Percentiles rank a stretch among this genome's conserved stretches.
Conservation (phyloP, 352 stramenopile species). For the Pythium guiyangense region DNA sequence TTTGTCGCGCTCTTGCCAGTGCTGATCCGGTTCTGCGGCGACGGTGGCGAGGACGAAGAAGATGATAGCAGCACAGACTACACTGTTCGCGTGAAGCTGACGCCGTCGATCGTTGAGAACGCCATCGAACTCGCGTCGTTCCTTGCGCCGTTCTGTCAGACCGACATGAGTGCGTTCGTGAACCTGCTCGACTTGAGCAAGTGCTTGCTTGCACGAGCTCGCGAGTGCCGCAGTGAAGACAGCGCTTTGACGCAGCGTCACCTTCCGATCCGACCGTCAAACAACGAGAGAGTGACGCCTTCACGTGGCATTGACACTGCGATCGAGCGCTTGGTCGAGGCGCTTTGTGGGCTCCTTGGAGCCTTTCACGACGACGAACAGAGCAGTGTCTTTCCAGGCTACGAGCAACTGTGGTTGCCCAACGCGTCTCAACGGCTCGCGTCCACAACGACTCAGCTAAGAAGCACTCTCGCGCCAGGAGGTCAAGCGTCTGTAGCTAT, state of each 20-base stretch:
- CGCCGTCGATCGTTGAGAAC: neutral
- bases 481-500: neutral
- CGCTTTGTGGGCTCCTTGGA: neutral
- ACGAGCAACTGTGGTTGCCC: neutral
- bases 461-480: neutral
- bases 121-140: neutral
- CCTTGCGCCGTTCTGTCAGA: neutral
- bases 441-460: neutral
- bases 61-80: too few relatives aligned
- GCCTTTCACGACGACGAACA: neutral
- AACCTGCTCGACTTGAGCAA: constrained; percentile 2
- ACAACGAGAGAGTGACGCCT: too few relatives aligned
- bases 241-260: too few relatives aligned
- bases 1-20: neutral
- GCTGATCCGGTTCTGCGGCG: neutral
- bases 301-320: neutral
- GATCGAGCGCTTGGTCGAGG: neutral
- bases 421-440: neutral
- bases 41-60: too few relatives aligned
- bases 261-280: neutral
- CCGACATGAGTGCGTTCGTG: neutral
- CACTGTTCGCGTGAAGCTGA: neutral
- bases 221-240: neutral
- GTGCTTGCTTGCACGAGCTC: neutral
- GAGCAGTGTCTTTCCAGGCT: constrained; percentile 2